Conservation (phyloP, 176 grass and related monocot genomes). For the Otatea glauca region DNA sequence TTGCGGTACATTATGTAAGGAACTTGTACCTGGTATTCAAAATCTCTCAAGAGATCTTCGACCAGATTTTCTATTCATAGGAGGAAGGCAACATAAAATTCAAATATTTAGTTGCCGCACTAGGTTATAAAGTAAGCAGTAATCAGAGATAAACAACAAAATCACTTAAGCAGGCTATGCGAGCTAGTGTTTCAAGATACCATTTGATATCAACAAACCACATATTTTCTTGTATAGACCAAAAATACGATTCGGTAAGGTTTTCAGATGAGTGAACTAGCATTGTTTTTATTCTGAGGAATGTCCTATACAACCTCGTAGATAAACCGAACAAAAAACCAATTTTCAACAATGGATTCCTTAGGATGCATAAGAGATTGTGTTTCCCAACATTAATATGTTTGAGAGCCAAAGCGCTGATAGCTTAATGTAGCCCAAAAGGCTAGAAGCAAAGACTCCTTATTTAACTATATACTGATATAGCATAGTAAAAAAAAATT, state of each 20-base stretch:
- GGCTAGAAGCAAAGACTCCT: not conserved
- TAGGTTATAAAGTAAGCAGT: not conserved
- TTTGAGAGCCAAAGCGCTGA: not conserved
- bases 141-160: conserved; percentile 16
- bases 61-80: conserved; percentile 67
- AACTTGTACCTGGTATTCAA: conserved; percentile 51
- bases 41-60: conserved; percentile 57
- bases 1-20: conserved; percentile 63
- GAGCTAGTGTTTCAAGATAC: not conserved
- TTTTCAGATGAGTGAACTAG: conserved; percentile 2
- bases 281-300: conserved; percentile 8
- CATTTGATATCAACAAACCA: not conserved
- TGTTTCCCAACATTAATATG: not conserved
- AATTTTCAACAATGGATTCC: not conserved
- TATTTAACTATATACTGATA: conserved; percentile 3
- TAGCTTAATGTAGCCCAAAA: not conserved
- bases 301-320: not conserved
- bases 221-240: not conserved
- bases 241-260: not conserved
- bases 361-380: conserved; percentile 2
- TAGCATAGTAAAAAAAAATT: not conserved
- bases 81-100: conserved; percentile 19
- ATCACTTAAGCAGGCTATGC: not conserved
- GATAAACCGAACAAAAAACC: not conserved
- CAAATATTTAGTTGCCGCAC: not conserved